Evolutionary conservation across 2,329 filamentous ascomycete species (phyloP), one percentile per base, ranked within the genome.

Genomic region (Penicillium corylophilum): DNA sequence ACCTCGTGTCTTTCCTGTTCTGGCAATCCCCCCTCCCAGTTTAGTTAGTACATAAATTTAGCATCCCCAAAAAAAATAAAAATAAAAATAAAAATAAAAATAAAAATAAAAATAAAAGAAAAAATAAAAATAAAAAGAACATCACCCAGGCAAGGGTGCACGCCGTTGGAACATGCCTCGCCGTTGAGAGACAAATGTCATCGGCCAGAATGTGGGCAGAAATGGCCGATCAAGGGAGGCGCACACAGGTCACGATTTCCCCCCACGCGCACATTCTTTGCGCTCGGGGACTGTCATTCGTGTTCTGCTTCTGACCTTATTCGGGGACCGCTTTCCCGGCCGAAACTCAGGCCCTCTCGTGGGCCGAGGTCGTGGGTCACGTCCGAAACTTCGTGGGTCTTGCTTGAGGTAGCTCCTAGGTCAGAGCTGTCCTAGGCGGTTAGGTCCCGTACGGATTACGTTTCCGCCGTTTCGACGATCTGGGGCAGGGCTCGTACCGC

Each of bases 161-260:
- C 26, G 45, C 48, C 53, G 50, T 56, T 59, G 46, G 54, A 51
- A 54, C 48, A 54, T 59, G 54, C 51, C 44, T 59, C 46, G 44
- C 56, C 54, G 56, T 59, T 59, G 54, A 56, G 52, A 55, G 48
- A 52, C 48, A 50, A 56, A 46, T 53, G 51, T 51, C 55, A 54
- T 52, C 50, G 46, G 20, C 15, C 39, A 42, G 20, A 26, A 28
- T 42, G 13, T 20, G 23, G 41, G 2, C 38, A 15, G 28, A 35
- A 43, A 33, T 35, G 31, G 31, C 33, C 33, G 29, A 42, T 48
- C 41, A 46, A 49, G 50, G 41, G 50, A 46, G 22, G 15, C 6
- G 29, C 36, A 31, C 31, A 16, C 26, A 47, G 36, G 45, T 39
- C 20, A 39, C 26, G 28, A 35, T 18, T 48, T 28, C 41, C 41